Conservation (phyloP, 208 protist species). For the Wallacemonas sp. region DNA sequence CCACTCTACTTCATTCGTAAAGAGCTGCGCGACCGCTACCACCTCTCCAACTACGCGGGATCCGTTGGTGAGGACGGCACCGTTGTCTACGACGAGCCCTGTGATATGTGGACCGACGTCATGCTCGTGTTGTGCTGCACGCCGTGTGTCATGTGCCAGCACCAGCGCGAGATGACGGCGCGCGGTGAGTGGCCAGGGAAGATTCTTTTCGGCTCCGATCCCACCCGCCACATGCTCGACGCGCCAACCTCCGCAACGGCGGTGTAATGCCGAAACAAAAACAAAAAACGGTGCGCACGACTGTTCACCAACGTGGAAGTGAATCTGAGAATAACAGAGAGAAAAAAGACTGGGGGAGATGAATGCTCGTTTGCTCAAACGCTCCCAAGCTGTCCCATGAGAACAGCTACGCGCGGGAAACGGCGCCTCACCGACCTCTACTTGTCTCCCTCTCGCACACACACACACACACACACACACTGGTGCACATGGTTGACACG, state of each 20-base stretch:
- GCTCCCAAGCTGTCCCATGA: too few species aligned
- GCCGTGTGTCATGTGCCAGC: slow-evolving; percentile 33
- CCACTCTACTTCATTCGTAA: slow-evolving; percentile 19
- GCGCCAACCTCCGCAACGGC: not conserved
- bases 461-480: too few species aligned
- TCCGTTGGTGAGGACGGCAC: not conserved
- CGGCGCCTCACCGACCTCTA: too few species aligned
- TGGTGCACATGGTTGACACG: too few species aligned
- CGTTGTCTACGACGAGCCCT: not conserved
- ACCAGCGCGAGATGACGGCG: slow-evolving; percentile 39
- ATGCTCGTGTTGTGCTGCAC: slow-evolving; percentile 15
- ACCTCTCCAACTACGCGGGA: slow-evolving; percentile 4
- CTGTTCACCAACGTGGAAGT: too few species aligned
- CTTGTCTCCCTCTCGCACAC: not conserved
- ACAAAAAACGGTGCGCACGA: not conserved
- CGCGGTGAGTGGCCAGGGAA: slow-evolving; percentile 38
- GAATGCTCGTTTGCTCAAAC: too few species aligned
- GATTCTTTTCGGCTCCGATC: slow-evolving; percentile 16
- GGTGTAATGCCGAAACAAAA: not conserved
- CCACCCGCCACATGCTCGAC: not conserved
- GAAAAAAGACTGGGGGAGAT: too few species aligned
- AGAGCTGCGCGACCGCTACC: slow-evolving; percentile 24
- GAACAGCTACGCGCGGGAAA: too few species aligned
- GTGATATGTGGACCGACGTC: slow-evolving; percentile 13
- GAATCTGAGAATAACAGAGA: too few species aligned